Percentiles rank a stretch among this genome's conserved stretches.
phyloP scores from a whole-genome alignment of 257 asterid species.

The Gentiana straminea region DNA sequence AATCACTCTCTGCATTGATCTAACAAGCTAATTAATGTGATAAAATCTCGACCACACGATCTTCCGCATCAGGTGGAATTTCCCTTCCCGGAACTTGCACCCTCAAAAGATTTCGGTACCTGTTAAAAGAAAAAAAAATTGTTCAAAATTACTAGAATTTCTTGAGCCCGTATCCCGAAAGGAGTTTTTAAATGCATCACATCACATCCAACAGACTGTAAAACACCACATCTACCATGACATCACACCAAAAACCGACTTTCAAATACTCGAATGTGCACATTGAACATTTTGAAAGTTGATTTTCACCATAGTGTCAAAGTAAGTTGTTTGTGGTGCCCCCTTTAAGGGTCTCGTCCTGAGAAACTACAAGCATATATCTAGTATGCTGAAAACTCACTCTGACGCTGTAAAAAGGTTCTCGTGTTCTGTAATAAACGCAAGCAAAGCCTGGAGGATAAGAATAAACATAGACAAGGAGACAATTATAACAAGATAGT shows the following conservation, averaged over 20 bases:
- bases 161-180: no score
- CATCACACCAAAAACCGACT: no score
- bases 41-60: slow-evolving; percentile 57
- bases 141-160: background rate
- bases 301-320: no score
- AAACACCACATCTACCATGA: no score
- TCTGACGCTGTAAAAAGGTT: slow-evolving; percentile 60
- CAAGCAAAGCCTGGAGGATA: slow-evolving; percentile 71
- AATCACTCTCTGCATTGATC: slow-evolving; percentile 15
- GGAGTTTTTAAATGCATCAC: no score
- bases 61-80: slow-evolving; percentile 74
- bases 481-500: background rate
- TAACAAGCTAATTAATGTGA: slow-evolving; percentile 29
- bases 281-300: no score
- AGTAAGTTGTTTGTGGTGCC: no score
- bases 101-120: slow-evolving; percentile 66
- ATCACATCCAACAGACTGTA: no score
- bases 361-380: no score
- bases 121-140: slow-evolving; percentile 17
- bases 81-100: slow-evolving; percentile 93
- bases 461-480: slow-evolving; percentile 1
- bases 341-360: no score
- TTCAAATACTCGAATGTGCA: no score
- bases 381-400: slow-evolving; percentile 37
- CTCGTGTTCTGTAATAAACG: slow-evolving; percentile 72